Conservation (phyloP, 768 basidiomycete genomes). For the Lentinula sp. region DNA sequence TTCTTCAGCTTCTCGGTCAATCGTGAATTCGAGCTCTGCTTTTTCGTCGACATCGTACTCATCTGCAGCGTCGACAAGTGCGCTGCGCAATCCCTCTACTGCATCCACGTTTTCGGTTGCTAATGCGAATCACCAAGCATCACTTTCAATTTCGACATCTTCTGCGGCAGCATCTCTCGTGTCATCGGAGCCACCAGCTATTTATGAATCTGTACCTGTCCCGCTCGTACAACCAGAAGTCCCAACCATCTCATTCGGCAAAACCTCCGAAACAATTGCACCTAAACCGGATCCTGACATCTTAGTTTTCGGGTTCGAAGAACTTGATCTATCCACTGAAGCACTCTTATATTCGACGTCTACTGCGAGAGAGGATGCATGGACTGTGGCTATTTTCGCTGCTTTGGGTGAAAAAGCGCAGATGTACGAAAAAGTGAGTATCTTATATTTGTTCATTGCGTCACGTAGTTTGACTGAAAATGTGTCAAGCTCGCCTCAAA, state of each 20-base stretch:
- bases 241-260: not conserved
- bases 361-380: conserved; percentile 61
- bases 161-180: not conserved
- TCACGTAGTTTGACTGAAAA: not conserved
- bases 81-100: not conserved
- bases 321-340: conserved; percentile 73
- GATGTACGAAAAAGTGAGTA: conserved; percentile 58
- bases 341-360: conserved; percentile 67
- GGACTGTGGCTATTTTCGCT: conserved; percentile 61
- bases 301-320: conserved; percentile 74
- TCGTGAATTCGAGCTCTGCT: not conserved
- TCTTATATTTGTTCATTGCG: not conserved
- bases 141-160: not conserved
- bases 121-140: not conserved
- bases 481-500: conserved; percentile 54
- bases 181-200: not conserved
- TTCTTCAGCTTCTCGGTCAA: not conserved
- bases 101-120: not conserved
- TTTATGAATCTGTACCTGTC: not conserved
- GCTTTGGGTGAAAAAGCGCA: conserved; percentile 62
- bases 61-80: not conserved
- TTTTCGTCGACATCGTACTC: conserved; percentile 1
- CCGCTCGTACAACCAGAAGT: not conserved
- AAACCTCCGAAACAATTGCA: conserved; percentile 13
- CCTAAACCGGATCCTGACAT: conserved; percentile 50